Evolutionary conservation across 148 eudicot genomes (phyloP).

Genomic region (Mesembryanthemum crystallinum): DNA sequence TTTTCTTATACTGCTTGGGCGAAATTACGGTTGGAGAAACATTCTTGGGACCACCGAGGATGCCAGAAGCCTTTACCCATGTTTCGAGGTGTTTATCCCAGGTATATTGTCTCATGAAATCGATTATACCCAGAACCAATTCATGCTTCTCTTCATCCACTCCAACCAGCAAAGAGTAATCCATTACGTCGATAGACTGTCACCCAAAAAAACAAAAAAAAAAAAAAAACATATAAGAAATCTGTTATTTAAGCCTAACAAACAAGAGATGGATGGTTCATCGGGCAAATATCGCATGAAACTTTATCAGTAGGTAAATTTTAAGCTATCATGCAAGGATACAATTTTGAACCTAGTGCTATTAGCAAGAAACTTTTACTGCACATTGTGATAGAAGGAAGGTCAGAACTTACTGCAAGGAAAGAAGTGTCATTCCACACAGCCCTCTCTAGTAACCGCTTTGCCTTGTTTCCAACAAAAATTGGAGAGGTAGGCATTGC

Average conservation of each 20-base stretch:
- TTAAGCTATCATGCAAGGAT: background rate
- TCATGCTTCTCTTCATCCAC: constrained; percentile 90
- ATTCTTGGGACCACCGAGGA: constrained; percentile 88
- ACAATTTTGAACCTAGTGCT: background rate
- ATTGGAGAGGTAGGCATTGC: constrained; percentile 96
- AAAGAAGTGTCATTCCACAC: constrained; percentile 97
- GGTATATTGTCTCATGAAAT: constrained; percentile 96
- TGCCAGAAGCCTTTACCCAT: constrained; percentile 94
- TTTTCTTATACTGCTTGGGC: constrained; percentile 88
- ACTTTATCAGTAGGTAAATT: background rate
- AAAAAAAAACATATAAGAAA: too few species aligned
- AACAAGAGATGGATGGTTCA: background rate
- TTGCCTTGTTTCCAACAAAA: constrained; percentile 92
- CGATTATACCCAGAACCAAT: constrained; percentile 92
- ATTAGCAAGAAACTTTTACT: background rate
- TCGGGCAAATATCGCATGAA: background rate
- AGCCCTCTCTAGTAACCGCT: constrained; percentile 82
- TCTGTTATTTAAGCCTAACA: too few species aligned
- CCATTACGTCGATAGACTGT: constrained; percentile 97
- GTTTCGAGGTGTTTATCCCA: constrained; percentile 99
- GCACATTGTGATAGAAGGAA: background rate
- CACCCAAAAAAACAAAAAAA: background rate
- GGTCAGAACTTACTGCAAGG: constrained; percentile 70
- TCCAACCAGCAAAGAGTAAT: constrained; percentile 86
- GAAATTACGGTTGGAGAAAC: constrained; percentile 89